Percentiles rank a stretch among this genome's conserved stretches.
Evolutionary conservation across 805 yeast genomes (phyloP).

Genomic region (Kuraishia piskuri): DNA sequence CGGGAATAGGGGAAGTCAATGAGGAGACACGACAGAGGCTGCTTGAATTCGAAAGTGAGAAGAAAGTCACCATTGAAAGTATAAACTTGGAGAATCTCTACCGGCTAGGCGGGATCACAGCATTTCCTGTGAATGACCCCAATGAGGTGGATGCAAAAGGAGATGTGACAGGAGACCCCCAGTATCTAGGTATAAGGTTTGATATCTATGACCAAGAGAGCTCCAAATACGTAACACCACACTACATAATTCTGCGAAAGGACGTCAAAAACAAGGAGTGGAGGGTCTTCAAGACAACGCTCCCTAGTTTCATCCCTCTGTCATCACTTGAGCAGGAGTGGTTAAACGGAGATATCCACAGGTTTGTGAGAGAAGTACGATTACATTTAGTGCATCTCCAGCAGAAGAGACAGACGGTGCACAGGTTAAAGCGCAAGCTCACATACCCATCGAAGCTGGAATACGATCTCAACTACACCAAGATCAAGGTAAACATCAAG

Average conservation of each 20-base stretch:
- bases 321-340: slow-evolving; percentile 14
- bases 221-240: slow-evolving; percentile 29
- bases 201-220: slow-evolving; percentile 28
- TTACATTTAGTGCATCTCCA: slow-evolving; percentile 16
- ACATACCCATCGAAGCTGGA: slow-evolving; percentile 10
- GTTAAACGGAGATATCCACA: slow-evolving; percentile 15
- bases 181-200: slow-evolving; percentile 40
- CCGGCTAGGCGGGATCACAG: slow-evolving; percentile 41
- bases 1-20: background rate
- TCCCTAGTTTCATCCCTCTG: slow-evolving; percentile 23
- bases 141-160: background rate
- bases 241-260: slow-evolving; percentile 34
- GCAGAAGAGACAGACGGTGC: slow-evolving; percentile 10
- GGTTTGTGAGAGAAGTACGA: slow-evolving; percentile 18
- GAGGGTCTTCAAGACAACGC: slow-evolving; percentile 24
- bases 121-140: slow-evolving; percentile 38
- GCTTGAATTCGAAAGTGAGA: slow-evolving; percentile 6
- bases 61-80: slow-evolving; percentile 17
- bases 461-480: slow-evolving; percentile 18
- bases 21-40: background rate
- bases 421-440: slow-evolving; percentile 8
- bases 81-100: slow-evolving; percentile 37
- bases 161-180: slow-evolving; percentile 13
- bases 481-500: slow-evolving; percentile 14
- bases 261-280: slow-evolving; percentile 18